Base-by-base conservation (phyloP, 2,329 filamentous ascomycete genomes). In the Claviceps lovelessii region DNA sequence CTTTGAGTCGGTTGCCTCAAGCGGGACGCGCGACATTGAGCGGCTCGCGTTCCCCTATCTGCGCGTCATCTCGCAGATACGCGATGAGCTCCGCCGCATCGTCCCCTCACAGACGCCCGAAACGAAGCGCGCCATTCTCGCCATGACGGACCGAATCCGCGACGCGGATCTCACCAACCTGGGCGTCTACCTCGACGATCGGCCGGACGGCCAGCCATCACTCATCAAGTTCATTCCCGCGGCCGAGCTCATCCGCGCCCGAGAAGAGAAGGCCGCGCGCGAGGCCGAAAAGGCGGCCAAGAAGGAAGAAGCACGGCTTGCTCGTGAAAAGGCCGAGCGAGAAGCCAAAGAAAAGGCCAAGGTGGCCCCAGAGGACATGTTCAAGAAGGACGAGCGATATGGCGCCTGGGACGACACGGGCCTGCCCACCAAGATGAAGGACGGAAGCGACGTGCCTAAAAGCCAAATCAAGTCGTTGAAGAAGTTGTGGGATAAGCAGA, bases 401-500 rank as follows among this genome's bases (percentile, higher is more conserved):
- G 80, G 76, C 60, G 87, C 79, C 19, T 95, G 88, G 88, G 89
- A 95, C 65, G 83, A 78, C 6, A 84, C 91, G 55, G 90, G 90
- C 0, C 58, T 95, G 58, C 90, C 91, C 2, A 86, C 79, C 0
- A 87, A 83, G 70, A 81, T 90, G 66, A 83, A 81, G 58, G 83
- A 87, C 37, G 90, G 89, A 0, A 83, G 81, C 57, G 88, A 94
- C 61, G 76, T 96, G 42, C 79, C 87, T 5, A 95, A 95, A 75
- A 86, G 79, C 57, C 80, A 83, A 64, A 65, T 72, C 52, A 96
- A 96, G 77, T 90, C 88, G 73, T 69, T 95, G 61, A 84, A 77
- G 71, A 96, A 96, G 75, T 84, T 89, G 55, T 95, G 88, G 88
- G 86, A 94, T 62, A 83, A 77, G 66, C 91, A 96, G 73, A 93